A percentile compares a stretch with the other conserved stretches of the same genome.
phyloP scores from a whole-genome alignment of 2,329 filamentous ascomycete genomes.

The Scytalidium sp. region DNA sequence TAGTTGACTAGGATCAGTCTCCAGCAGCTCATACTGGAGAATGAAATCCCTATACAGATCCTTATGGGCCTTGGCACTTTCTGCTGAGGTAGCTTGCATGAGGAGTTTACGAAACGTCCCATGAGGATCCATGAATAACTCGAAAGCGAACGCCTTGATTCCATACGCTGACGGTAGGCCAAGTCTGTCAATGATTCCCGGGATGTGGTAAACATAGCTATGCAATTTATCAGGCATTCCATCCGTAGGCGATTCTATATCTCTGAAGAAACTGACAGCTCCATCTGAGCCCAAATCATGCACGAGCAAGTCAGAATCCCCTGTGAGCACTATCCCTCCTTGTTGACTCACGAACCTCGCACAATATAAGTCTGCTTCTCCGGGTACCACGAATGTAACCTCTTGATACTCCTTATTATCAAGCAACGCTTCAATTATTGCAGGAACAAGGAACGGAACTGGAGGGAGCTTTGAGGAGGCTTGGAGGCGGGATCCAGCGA shows the following conservation, averaged over 20 bases:
- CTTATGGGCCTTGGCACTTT: constrained; percentile 13
- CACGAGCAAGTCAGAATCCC: constrained; percentile 83
- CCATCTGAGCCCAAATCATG: constrained; percentile 64
- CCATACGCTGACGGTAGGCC: constrained; percentile 33
- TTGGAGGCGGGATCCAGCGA: constrained; percentile 17
- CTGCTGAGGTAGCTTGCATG: constrained; percentile 14
- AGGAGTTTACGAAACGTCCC: constrained; percentile 21
- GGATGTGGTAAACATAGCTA: constrained; percentile 34
- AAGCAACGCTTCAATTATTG: constrained; percentile 69
- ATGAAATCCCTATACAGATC: constrained; percentile 19
- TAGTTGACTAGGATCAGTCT: neutral
- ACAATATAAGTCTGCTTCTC: constrained; percentile 83
- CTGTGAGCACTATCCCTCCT: constrained; percentile 64
- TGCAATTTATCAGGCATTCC: constrained; percentile 16
- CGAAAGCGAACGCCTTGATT: constrained; percentile 34
- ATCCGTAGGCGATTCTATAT: constrained; percentile 39
- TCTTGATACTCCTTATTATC: constrained; percentile 37
- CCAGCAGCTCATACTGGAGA: constrained; percentile 17
- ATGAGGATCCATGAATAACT: constrained; percentile 23
- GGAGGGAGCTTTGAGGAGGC: constrained; percentile 31
- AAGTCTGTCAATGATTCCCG: constrained; percentile 41
- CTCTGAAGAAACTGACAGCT: constrained; percentile 65
- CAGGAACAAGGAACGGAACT: constrained; percentile 71
- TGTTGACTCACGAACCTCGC: constrained; percentile 57
- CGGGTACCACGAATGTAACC: constrained; percentile 62